Base-by-base conservation (phyloP, 1,139 yeast species). In the Suhomyces bribrorum region DNA sequence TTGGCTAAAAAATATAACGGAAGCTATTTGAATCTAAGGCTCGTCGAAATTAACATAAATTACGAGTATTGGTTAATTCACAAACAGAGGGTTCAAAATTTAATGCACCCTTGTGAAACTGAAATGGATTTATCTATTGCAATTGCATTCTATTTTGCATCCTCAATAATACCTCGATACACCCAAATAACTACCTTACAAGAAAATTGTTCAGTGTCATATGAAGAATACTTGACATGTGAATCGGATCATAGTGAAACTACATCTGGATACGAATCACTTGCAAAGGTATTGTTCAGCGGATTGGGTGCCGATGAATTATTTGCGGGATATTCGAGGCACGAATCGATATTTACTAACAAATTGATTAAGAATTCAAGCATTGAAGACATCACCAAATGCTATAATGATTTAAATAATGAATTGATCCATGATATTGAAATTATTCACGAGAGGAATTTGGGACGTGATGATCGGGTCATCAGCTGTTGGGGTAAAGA, bases 301-400 rank as follows among this genome's bases (percentile, higher is more conserved):
- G 98, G 99, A 0, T 69, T 92, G n/a, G 99, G 99, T 1, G 98
- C 98, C 0, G 99, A 92, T 62, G 98, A 92, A 61, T 65, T 78
- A 20, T 89, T 86, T 66, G 99, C 95, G 0, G 99, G 99, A 0
- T 92, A 92, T 58, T 86, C 88, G 1, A 63, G 95, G 26, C 95
- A 86, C 54, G 81, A 79, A 39, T 64, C 79, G 24, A 57, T 77
- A 2, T 77, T 77, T 49, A 62, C 44, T 34, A 34, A 41, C 24
- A 30, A 26, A 9, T 29, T 49, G 7, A 29, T 8, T 15, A 55
- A 49, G 18, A 56, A 56, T 1, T 48, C 58, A 0, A 36, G 40
- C 1, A 54, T 49, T 24, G 53, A 54, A 5, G 51, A 53, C 6
- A 41, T 52, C 1, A 41, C 31, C 0, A 42, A 45, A 2, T 45